Evolutionary conservation across 2,329 filamentous ascomycete genomes (phyloP).

Genomic region (Trichoderma sp.): DNA sequence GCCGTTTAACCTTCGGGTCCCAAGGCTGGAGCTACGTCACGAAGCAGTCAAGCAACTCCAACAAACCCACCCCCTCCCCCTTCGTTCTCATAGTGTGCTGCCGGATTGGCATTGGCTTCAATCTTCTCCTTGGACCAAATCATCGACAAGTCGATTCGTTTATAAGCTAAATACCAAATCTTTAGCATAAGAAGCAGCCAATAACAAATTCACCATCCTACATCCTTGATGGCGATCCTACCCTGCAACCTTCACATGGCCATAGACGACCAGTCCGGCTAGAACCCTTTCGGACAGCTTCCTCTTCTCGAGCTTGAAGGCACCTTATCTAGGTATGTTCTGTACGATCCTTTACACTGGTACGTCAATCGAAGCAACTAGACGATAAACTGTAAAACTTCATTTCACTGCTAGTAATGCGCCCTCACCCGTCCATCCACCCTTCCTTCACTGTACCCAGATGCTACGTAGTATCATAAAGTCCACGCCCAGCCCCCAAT

Average conservation of each 20-base stretch:
- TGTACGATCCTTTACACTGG: neutral
- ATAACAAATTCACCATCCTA: no score
- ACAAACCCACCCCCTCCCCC: no score
- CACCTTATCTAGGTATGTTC: neutral
- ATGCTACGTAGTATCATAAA: neutral
- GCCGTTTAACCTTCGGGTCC: conserved; percentile 8
- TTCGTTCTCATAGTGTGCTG: no score
- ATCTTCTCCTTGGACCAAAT: no score
- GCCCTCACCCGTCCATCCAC: neutral
- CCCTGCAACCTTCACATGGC: neutral
- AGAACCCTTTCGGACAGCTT: neutral
- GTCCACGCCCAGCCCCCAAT: neutral
- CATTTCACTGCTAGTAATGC: conserved; percentile 11
- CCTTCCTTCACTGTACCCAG: neutral
- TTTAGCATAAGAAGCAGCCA: no score
- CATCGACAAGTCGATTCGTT: no score
- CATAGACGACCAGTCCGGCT: neutral
- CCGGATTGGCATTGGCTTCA: no score
- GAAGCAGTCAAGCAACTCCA: no score
- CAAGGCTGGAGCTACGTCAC: neutral
- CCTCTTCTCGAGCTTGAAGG: neutral
- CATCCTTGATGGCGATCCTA: neutral
- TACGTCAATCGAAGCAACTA: neutral
- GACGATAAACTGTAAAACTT: neutral
- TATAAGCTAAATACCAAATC: no score